phyloP scores from a whole-genome alignment of 441 rosid species.

The Biscutella laevigata region DNA sequence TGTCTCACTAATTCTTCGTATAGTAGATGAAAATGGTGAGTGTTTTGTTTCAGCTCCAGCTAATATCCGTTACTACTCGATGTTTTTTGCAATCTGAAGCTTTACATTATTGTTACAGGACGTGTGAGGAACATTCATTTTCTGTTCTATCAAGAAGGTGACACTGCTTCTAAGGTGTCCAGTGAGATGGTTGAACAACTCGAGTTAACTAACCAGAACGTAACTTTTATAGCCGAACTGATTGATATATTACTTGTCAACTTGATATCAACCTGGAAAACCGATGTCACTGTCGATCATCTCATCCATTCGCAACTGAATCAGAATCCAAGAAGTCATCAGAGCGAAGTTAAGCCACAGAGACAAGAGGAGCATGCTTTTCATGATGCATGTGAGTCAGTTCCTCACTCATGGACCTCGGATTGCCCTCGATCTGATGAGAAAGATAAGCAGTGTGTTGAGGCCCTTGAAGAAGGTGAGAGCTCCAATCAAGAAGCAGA shows the following conservation, averaged over 20 bases:
- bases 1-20: conserved; percentile 52
- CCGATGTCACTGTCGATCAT: conserved; percentile 42
- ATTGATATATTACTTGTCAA: conserved; percentile 47
- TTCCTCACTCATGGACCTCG: conserved; percentile 17
- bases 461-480: conserved; percentile 17
- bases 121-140: conserved; percentile 62
- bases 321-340: conserved; percentile 20
- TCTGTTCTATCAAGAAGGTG: conserved; percentile 48
- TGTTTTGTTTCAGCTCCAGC: neutral
- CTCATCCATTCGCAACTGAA: conserved; percentile 29
- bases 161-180: conserved; percentile 57
- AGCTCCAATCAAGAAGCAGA: conserved; percentile 23
- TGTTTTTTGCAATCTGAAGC: neutral
- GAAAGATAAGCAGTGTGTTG: conserved; percentile 17
- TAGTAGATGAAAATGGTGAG: conserved; percentile 51
- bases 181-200: conserved; percentile 71
- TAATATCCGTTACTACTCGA: neutral
- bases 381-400: conserved; percentile 23
- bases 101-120: conserved; percentile 27
- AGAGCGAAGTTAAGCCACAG: conserved; percentile 18
- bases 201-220: conserved; percentile 50
- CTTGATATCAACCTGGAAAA: conserved; percentile 46
- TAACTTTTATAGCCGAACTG: conserved; percentile 47
- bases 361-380: conserved; percentile 20
- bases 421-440: conserved; percentile 19